Percentiles rank a stretch among this genome's conserved stretches.
Conservation (phyloP, 2,329 filamentous ascomycete species). For the Paraconiothyrium brasiliense region DNA sequence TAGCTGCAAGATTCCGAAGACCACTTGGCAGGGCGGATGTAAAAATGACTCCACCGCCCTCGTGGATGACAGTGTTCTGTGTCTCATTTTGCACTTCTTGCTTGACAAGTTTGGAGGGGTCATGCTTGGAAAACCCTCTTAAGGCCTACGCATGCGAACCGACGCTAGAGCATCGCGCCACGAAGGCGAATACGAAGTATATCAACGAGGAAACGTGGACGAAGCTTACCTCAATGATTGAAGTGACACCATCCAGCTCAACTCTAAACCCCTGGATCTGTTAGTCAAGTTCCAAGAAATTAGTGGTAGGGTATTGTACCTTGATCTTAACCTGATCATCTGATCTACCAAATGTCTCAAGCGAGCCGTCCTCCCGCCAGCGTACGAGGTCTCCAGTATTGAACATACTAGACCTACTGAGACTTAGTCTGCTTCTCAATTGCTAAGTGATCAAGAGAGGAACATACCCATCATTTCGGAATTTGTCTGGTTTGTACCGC, state of each 20-base stretch:
- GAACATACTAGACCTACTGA: slow-evolving; percentile 59
- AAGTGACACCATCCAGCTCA: slow-evolving; percentile 66
- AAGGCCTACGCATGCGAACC: background rate
- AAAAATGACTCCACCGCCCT: background rate
- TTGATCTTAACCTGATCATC: slow-evolving; percentile 72
- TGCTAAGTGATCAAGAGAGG: background rate
- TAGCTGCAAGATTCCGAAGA: background rate
- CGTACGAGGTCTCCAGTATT: slow-evolving; percentile 68
- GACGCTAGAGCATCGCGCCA: background rate
- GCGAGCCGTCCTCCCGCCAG: slow-evolving; percentile 63
- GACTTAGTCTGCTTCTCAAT: slow-evolving; percentile 1
- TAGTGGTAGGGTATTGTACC: slow-evolving; percentile 20
- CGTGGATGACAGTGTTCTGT: too few relatives aligned
- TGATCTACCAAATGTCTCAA: slow-evolving; percentile 65
- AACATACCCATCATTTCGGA: slow-evolving; percentile 61
- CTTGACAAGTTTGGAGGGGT: background rate
- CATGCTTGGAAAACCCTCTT: too few relatives aligned
- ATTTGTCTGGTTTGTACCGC: slow-evolving; percentile 62
- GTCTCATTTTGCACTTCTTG: too few relatives aligned
- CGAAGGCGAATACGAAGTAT: background rate
- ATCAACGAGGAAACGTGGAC: background rate
- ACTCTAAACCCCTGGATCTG: slow-evolving; percentile 63
- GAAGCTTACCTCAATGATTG: slow-evolving; percentile 35
- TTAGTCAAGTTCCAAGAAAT: background rate
- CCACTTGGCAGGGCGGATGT: too few relatives aligned